Evolutionary conservation across 768 basidiomycete genomes (phyloP).

Genomic region (Auricularia sp.): DNA sequence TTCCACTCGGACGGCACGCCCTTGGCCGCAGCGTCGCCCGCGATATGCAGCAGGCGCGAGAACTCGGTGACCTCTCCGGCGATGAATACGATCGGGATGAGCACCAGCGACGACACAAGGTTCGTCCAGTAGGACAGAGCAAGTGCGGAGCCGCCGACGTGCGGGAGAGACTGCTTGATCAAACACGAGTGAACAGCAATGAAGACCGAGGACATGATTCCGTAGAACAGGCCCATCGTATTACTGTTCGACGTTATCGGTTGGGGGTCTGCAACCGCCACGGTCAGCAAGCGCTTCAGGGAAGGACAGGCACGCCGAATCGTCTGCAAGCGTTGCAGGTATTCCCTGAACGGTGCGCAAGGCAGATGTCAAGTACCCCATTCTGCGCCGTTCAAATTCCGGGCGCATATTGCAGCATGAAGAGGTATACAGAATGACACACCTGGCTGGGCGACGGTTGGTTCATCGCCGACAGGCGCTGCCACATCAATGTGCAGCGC

Average conservation of each 20-base stretch:
- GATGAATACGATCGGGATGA: conserved; percentile 28
- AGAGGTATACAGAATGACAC: too few relatives aligned
- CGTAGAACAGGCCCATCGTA: conserved; percentile 26
- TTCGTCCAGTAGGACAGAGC: conserved; percentile 34
- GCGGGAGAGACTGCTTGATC: conserved; percentile 29
- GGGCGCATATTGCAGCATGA: too few relatives aligned
- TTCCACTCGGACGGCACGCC: conserved; percentile 4
- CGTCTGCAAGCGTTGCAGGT: too few relatives aligned
- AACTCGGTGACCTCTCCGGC: conserved; percentile 22
- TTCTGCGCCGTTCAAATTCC: too few relatives aligned
- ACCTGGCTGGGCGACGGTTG: conserved; percentile 7
- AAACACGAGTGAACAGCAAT: conserved; percentile 34
- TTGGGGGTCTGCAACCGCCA: not conserved
- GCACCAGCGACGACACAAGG: conserved; percentile 22
- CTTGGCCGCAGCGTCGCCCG: conserved; percentile 3
- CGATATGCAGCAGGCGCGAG: conserved; percentile 11
- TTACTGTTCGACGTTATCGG: not conserved
- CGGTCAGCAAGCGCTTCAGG: not conserved
- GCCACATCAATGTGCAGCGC: conserved; percentile 16
- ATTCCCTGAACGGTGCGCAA: too few relatives aligned
- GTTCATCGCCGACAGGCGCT: conserved; percentile 3
- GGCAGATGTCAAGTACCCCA: too few relatives aligned
- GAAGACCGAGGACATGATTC: conserved; percentile 29
- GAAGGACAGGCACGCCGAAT: not conserved
- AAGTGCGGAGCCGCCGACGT: conserved; percentile 29